A percentile compares a stretch with the other conserved stretches of the same genome.
These are phyloP conservation scores for Colletotrichum spaethianum DNA, from an alignment of 2,329 filamentous ascomycete genomes.

Conservation along the genomic window DNA sequence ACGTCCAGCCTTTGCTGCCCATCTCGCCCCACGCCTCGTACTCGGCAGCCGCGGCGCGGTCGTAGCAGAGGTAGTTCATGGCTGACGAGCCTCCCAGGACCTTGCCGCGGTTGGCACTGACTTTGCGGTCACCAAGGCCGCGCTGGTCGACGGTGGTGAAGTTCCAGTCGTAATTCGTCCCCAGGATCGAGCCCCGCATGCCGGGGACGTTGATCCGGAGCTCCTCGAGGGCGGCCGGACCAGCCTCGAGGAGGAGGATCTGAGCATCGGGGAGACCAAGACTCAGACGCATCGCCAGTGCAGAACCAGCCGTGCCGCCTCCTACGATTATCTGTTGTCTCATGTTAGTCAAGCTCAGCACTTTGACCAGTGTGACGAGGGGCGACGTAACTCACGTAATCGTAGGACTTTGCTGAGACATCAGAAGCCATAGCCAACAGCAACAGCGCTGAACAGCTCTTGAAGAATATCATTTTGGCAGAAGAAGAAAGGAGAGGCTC, in stretches of 20 bases:
- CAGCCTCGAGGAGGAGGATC: conserved; percentile 51
- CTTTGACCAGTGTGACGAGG: neutral
- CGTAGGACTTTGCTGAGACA: conserved; percentile 38
- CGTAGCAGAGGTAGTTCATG: conserved; percentile 60
- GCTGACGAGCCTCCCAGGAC: conserved; percentile 64
- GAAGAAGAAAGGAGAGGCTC: neutral
- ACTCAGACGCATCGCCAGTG: conserved; percentile 47
- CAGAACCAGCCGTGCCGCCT: conserved; percentile 23
- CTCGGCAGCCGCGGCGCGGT: conserved; percentile 53
- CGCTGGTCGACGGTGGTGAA: conserved; percentile 59
- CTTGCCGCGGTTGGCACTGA: conserved; percentile 61
- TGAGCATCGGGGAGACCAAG: conserved; percentile 47
- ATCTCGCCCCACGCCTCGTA: conserved; percentile 56
- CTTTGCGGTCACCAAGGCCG: conserved; percentile 55
- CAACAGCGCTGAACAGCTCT: conserved; percentile 13
- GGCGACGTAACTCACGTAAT: conserved; percentile 44
- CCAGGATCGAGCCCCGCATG: conserved; percentile 48
- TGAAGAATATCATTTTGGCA: conserved; percentile 11
- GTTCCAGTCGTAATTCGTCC: conserved; percentile 55
- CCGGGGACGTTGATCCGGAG: conserved; percentile 51
- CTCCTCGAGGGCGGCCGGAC: conserved; percentile 48
- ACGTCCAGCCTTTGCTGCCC: conserved; percentile 53
- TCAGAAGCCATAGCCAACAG: conserved; percentile 18
- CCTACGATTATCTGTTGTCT: conserved; percentile 20
- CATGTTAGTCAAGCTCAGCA: neutral